Evolutionary conservation across 2,329 filamentous ascomycete species (phyloP).

Genomic region (Colletotrichum phormii): DNA sequence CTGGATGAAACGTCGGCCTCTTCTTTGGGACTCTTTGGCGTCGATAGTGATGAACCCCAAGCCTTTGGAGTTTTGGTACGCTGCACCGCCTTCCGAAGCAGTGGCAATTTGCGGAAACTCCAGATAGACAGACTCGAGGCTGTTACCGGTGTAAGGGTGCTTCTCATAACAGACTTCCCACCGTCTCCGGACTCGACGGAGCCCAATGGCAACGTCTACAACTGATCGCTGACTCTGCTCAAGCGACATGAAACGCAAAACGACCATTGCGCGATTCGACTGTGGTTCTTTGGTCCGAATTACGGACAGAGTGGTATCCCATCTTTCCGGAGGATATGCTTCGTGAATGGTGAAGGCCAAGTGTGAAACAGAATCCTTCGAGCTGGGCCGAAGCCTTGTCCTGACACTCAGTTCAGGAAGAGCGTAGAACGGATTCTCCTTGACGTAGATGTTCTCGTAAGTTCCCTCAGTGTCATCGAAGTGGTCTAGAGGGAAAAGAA

Average conservation of each 20-base stretch:
- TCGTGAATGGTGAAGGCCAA: not conserved
- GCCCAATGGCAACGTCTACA: slow-evolving; percentile 1
- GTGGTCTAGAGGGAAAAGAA: not conserved
- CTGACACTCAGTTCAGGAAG: slow-evolving; percentile 6
- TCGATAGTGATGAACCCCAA: not conserved
- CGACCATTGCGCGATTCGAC: not conserved
- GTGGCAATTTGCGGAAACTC: not conserved
- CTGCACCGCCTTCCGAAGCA: not conserved
- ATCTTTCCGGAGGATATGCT: slow-evolving; percentile 16
- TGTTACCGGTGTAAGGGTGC: not conserved
- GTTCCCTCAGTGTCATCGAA: slow-evolving; percentile 3
- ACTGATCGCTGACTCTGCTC: not conserved
- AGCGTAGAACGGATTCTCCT: slow-evolving; percentile 12
- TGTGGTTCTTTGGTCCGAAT: slow-evolving; percentile 19
- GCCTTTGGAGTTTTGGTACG: not conserved
- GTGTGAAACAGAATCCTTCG: not conserved
- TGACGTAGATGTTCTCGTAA: slow-evolving; percentile 17
- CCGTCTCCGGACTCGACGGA: not conserved
- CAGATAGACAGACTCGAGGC: not conserved
- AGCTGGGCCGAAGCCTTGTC: not conserved
- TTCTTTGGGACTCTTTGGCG: not conserved
- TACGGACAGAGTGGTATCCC: slow-evolving; percentile 9
- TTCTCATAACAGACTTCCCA: slow-evolving; percentile 20
- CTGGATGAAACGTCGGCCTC: slow-evolving; percentile 15
- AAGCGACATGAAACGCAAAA: not conserved